These are phyloP conservation scores for Alternaria dauci DNA, from an alignment of 2,329 filamentous ascomycete species.

Conservation along the genomic window DNA sequence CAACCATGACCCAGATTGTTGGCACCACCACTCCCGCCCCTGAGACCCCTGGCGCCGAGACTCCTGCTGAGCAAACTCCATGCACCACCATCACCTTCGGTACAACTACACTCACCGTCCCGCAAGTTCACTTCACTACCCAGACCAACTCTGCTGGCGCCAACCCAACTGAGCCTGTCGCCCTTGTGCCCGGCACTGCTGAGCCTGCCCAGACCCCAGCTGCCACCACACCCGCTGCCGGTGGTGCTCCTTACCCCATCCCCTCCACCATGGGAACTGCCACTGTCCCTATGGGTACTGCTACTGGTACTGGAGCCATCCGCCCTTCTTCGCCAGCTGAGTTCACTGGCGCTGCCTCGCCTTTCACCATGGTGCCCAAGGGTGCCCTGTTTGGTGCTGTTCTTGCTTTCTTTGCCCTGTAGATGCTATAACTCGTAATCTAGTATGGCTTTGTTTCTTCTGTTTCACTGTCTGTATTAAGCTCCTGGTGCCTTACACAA, in stretches of 20 bases:
- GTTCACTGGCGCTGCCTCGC: conserved; percentile 48
- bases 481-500: not conserved
- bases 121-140: conserved; percentile 56
- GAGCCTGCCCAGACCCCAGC: conserved; percentile 43
- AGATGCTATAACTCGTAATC: conserved; percentile 21
- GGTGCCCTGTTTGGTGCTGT: conserved; percentile 40
- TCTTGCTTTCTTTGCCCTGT: conserved; percentile 47
- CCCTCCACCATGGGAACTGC: conserved; percentile 36
- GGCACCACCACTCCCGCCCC: conserved; percentile 4
- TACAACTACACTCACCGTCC: conserved; percentile 56
- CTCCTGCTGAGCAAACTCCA: conserved; percentile 12
- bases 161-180: conserved; percentile 44
- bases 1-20: not conserved
- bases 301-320: conserved; percentile 36
- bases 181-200: conserved; percentile 46
- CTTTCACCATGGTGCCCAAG: conserved; percentile 31
- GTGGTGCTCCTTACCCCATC: conserved; percentile 33
- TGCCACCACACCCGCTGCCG: conserved; percentile 19
- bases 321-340: conserved; percentile 32
- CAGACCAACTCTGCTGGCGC: conserved; percentile 40
- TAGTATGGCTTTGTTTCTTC: not conserved
- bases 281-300: conserved; percentile 20
- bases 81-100: conserved; percentile 56
- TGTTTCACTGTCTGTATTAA: conserved; percentile 5
- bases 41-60: conserved; percentile 7